Conservation (phyloP, 1,139 yeast genomes). For the Casaregolazyma lundiana region DNA sequence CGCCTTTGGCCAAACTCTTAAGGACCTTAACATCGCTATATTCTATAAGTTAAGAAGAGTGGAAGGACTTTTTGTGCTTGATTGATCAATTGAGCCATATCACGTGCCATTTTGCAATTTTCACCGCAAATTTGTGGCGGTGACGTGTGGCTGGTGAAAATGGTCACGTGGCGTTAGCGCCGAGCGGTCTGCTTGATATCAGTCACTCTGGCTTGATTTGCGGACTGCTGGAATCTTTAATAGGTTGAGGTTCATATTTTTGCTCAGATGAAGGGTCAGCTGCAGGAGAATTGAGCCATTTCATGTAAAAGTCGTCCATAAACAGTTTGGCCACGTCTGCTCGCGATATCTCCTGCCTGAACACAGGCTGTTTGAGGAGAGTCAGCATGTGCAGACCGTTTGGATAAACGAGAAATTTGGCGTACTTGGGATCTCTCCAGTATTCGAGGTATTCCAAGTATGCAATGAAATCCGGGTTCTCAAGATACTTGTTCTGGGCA, state of each 20-base stretch:
- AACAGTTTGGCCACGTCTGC: slow-evolving; percentile 39
- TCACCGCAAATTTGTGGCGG: background rate
- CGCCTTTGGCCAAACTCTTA: background rate
- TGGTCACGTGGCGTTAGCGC: too few species aligned
- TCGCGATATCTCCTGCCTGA: slow-evolving; percentile 37
- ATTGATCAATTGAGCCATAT: background rate
- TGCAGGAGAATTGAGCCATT: slow-evolving; percentile 32
- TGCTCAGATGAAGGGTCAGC: background rate
- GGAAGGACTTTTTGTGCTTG: background rate
- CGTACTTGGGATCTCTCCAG: slow-evolving; percentile 67
- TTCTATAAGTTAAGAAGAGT: background rate
- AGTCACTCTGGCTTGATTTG: background rate
- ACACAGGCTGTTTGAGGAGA: slow-evolving; percentile 41
- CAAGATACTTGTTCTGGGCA: slow-evolving; percentile 68
- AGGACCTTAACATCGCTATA: background rate
- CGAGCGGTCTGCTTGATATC: too few species aligned
- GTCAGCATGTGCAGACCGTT: slow-evolving; percentile 66
- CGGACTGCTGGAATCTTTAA: background rate
- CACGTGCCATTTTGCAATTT: background rate
- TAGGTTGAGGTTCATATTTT: background rate
- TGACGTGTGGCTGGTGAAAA: too few species aligned
- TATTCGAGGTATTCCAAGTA: slow-evolving; percentile 66
- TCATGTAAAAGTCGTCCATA: slow-evolving; percentile 39
- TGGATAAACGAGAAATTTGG: slow-evolving; percentile 63
- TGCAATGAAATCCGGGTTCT: slow-evolving; percentile 55